phyloP scores from a whole-genome alignment of 2,329 filamentous ascomycete species.

The Periconia sp. region DNA sequence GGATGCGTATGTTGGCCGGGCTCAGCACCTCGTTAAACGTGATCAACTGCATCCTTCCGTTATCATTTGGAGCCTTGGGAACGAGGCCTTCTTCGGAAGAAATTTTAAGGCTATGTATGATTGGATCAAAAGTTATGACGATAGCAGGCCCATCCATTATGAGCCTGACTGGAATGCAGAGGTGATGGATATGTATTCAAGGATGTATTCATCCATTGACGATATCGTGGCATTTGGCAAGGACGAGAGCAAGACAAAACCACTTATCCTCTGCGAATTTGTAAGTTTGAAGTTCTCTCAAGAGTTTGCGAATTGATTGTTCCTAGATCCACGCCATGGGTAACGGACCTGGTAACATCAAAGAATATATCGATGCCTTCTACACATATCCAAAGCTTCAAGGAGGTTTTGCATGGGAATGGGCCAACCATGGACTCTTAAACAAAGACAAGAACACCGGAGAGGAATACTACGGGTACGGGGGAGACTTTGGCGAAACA shows the following conservation, averaged over 20 bases:
- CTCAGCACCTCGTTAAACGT: constrained; percentile 67
- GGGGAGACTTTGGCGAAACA: constrained; percentile 52
- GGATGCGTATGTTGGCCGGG: constrained; percentile 71
- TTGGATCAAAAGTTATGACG: constrained; percentile 64
- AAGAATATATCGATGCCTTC: constrained; percentile 72
- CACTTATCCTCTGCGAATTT: constrained; percentile 64
- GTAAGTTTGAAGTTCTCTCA: constrained; percentile 23
- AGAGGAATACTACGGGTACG: constrained; percentile 51
- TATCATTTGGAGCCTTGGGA: constrained; percentile 76
- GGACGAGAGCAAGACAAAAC: constrained; percentile 53
- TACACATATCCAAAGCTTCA: constrained; percentile 66
- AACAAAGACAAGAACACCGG: constrained; percentile 47
- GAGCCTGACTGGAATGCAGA: constrained; percentile 67
- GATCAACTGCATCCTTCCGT: constrained; percentile 76
- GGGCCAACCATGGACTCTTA: constrained; percentile 53
- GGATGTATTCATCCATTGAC: constrained; percentile 68
- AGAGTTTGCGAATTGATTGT: constrained; percentile 1
- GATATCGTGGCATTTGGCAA: constrained; percentile 56
- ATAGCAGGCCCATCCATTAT: constrained; percentile 67
- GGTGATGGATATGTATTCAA: constrained; percentile 69
- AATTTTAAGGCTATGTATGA: constrained; percentile 74
- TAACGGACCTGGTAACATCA: constrained; percentile 72
- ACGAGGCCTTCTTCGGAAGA: constrained; percentile 73
- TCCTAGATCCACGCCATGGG: constrained; percentile 68
- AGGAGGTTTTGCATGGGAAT: constrained; percentile 62